phyloP scores from a whole-genome alignment of 208 protist genomes.

The Leishmania guyanensis region DNA sequence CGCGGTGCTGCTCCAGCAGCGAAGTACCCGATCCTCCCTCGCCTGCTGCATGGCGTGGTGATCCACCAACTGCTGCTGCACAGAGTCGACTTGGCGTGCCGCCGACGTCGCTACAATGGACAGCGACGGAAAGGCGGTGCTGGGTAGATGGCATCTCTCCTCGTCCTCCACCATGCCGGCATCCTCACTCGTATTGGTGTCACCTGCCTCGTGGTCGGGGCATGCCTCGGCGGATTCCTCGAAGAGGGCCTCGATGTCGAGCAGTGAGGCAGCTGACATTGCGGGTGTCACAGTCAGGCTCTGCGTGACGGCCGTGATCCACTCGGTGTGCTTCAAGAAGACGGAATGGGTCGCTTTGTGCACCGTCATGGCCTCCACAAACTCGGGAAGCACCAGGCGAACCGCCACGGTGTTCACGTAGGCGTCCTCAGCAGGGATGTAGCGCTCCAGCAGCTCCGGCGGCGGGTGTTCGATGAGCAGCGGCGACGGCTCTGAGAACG shows the following conservation, averaged over 20 bases:
- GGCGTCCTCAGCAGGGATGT: constrained; percentile 21
- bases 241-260: constrained; percentile 19
- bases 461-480: constrained; percentile 17
- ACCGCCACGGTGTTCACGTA: constrained; percentile 31
- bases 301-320: constrained; percentile 39
- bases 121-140: neutral
- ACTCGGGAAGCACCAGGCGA: constrained; percentile 41
- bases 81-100: neutral
- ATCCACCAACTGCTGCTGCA: neutral
- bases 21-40: constrained; percentile 7
- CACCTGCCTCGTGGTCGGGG: neutral
- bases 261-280: constrained; percentile 14
- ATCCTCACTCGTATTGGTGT: neutral
- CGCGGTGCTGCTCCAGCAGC: constrained; percentile 22
- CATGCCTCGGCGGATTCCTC: neutral
- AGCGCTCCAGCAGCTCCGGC: constrained; percentile 14
- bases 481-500: neutral
- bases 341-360: constrained; percentile 62
- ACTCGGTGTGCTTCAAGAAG: constrained; percentile 40
- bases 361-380: constrained; percentile 86
- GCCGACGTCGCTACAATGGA: neutral
- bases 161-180: neutral
- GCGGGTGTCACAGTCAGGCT: constrained; percentile 42
- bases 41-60: neutral
- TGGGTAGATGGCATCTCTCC: neutral